Conservation (phyloP, 2,329 filamentous ascomycete species). For the Xylaria sp. region DNA sequence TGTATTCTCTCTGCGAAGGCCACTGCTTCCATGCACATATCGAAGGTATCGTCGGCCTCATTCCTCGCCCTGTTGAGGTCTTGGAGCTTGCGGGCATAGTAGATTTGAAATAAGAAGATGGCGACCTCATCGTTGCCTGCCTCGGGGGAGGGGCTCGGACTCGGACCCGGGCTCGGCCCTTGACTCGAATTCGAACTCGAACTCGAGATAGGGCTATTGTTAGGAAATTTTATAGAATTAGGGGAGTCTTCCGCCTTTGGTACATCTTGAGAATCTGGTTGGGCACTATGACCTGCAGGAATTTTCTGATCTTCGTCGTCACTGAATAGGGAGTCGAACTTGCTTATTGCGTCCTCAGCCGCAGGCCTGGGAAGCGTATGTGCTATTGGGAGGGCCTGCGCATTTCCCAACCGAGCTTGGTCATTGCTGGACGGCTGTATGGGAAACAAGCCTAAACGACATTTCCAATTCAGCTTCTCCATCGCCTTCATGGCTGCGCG, state of each 20-base stretch:
- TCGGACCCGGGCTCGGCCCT: background rate
- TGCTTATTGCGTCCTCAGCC: background rate
- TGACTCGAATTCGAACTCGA: background rate
- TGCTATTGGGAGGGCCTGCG: background rate
- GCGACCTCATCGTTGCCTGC: background rate
- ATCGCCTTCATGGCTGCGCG: constrained; percentile 14
- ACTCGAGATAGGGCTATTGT: background rate
- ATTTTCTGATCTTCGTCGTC: background rate
- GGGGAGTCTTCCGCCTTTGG: no score
- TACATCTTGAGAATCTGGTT: background rate
- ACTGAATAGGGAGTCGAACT: background rate
- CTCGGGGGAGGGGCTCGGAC: background rate
- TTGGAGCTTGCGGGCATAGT: background rate
- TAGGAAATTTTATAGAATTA: no score
- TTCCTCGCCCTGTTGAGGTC: background rate
- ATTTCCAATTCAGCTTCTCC: constrained; percentile 17
- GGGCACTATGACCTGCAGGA: background rate
- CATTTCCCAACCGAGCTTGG: background rate
- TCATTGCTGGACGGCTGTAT: background rate
- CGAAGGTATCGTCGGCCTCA: background rate
- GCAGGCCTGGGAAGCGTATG: background rate
- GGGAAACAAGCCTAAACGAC: constrained; percentile 24
- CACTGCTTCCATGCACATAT: background rate
- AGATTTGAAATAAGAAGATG: background rate
- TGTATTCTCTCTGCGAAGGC: background rate